Percentiles rank a stretch among this genome's conserved stretches.
phyloP scores from a whole-genome alignment of 768 basidiomycete genomes.

The Termitomyces sp. region DNA sequence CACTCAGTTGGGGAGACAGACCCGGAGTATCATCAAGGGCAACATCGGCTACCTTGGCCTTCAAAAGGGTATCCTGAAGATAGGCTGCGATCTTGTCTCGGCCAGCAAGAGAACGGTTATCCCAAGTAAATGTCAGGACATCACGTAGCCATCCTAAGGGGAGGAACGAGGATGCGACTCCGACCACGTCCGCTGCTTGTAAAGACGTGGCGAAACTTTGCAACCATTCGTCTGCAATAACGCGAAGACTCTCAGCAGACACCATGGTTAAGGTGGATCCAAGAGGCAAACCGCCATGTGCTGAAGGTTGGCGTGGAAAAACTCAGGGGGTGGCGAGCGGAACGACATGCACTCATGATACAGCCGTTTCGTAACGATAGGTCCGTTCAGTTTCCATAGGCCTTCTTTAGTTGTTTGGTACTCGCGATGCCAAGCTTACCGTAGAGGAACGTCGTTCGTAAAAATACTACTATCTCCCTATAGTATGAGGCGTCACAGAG shows the following conservation, averaged over 20 bases:
- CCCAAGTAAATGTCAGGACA: conserved; percentile 39
- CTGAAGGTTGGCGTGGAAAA: background rate
- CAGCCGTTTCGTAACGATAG: no score
- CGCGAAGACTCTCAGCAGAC: background rate
- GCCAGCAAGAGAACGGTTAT: conserved; percentile 31
- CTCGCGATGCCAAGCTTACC: no score
- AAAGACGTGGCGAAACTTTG: conserved; percentile 16
- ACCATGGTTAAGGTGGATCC: background rate
- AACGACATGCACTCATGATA: background rate
- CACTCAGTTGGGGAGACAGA: conserved; percentile 16
- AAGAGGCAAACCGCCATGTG: background rate
- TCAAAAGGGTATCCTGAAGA: conserved; percentile 18
- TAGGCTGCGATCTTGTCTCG: conserved; percentile 27
- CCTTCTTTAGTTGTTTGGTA: no score
- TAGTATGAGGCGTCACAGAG: no score
- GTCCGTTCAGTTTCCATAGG: no score
- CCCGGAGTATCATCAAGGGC: conserved; percentile 19
- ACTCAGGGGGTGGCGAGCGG: background rate
- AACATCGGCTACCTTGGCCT: conserved; percentile 20
- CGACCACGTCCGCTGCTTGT: conserved; percentile 16
- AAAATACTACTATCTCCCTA: no score
- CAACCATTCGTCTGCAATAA: conserved; percentile 21
- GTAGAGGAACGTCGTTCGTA: no score
- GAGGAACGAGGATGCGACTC: conserved; percentile 22
- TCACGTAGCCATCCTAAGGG: conserved; percentile 36